Conservation (phyloP, 2,329 filamentous ascomycete genomes). For the Alternaria sp. region DNA sequence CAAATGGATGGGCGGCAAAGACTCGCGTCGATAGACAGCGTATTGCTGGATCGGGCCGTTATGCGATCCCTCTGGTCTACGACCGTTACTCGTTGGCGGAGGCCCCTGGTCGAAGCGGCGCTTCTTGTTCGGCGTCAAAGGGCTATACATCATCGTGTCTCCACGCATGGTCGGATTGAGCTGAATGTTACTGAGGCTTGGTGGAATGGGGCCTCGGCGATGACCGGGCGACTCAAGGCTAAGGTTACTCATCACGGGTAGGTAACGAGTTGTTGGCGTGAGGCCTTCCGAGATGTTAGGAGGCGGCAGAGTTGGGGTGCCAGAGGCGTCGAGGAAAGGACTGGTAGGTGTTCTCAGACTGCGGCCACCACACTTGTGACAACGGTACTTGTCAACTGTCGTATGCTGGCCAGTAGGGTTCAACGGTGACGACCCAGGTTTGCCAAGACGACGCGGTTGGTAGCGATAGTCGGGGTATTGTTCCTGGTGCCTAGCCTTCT, state of each 20-base stretch:
- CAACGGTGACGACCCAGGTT: constrained; percentile 48
- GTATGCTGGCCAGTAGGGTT: constrained; percentile 41
- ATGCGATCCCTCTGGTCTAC: constrained; percentile 63
- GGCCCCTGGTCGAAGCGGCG: constrained; percentile 42
- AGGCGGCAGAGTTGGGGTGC: constrained; percentile 49
- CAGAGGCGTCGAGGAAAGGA: constrained; percentile 57
- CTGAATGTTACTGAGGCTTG: constrained; percentile 39
- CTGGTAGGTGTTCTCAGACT: constrained; percentile 69
- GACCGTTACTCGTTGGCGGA: constrained; percentile 54
- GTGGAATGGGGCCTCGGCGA: constrained; percentile 31
- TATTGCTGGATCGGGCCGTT: constrained; percentile 33
- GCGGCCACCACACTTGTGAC: constrained; percentile 74
- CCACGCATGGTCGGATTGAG: constrained; percentile 30
- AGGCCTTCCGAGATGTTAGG: constrained; percentile 42
- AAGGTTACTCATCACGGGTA: constrained; percentile 51
- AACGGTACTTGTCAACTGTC: constrained; percentile 59
- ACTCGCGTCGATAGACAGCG: constrained; percentile 33
- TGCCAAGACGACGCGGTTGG: constrained; percentile 70
- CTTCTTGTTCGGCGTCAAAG: constrained; percentile 44
- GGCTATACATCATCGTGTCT: constrained; percentile 38
- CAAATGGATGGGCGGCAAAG: constrained; percentile 42
- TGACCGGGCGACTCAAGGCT: constrained; percentile 47
- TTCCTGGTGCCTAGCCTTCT: constrained; percentile 85
- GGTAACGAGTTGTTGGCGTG: constrained; percentile 42
- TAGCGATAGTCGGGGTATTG: constrained; percentile 96